Base-by-base conservation (phyloP, 208 protist species). In the Trypanosoma grayi region DNA sequence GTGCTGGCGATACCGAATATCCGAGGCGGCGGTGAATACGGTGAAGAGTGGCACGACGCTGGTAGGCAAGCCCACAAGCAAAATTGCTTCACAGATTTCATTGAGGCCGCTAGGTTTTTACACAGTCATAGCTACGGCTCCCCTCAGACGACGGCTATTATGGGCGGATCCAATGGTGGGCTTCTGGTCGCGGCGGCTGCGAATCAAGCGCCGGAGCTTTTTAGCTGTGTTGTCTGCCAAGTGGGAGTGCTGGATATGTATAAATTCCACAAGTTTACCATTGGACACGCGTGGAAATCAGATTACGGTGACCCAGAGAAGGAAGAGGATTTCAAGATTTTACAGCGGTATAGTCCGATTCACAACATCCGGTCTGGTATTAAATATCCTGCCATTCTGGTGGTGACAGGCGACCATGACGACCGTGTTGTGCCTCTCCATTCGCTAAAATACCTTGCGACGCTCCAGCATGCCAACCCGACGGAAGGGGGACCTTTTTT, bases 381-480 rank as follows among this genome's bases (percentile, higher is more conserved):
- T 33, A 74, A 87, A 54, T 98, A 98, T 65, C 97, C 97, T 25
- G 64, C 84, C 0, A 85, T 97, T 33, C 70, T 98, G 3, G 76
- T 98, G 0, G 71, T 92, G 3, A 98, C 96, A 14, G 90, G 83
- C 40, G 92, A 98, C 66, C 95, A 98, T 77, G 97, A 99, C 65
- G 97, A 99, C 69, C 79, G 97, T 28, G 97, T 98, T 22, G 82
- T 97, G 51, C 97, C 97, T n/a, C 66, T 97, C 44, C 97, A 98
- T 70, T 97, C 94, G 2, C 93, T 96, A 52, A 98, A 98, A 79
- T 98, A 94, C 58, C 58, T 94, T 0, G 88, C 95, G 4, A 84
- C 90, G 50, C 66, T 98, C 20, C 97, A 98, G 80, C 87, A 98
- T 79, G 53, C 62, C 20, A 89, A 92, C 70, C 77, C 83, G 5